phyloP scores from a whole-genome alignment of 139 green algal genomes.

The Picochlorum sp. region DNA sequence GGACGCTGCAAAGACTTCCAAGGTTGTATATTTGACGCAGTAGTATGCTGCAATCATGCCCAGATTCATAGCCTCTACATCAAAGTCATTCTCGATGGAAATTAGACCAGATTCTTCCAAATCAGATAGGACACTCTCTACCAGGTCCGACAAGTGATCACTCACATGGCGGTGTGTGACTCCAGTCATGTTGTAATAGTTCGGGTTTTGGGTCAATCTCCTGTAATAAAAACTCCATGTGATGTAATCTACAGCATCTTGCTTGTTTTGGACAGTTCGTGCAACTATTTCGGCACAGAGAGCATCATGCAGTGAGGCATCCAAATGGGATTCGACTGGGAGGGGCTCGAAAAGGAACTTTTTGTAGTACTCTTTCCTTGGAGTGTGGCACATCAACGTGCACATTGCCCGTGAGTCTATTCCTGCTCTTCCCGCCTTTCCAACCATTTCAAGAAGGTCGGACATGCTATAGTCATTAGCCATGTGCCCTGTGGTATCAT shows the following conservation, averaged over 20 bases:
- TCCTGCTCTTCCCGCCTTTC: conserved; percentile 56
- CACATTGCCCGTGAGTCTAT: conserved; percentile 42
- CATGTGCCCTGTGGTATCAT: conserved; percentile 40
- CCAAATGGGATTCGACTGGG: conserved; percentile 92
- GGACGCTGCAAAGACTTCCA: conserved; percentile 83
- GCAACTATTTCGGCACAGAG: conserved; percentile 61
- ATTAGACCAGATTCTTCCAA: conserved; percentile 72
- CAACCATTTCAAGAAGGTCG: conserved; percentile 95
- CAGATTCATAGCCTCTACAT: conserved; percentile 91
- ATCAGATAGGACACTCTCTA: conserved; percentile 81
- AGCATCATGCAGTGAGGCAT: conserved; percentile 90
- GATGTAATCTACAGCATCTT: conserved; percentile 97
- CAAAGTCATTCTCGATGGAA: conserved; percentile 87
- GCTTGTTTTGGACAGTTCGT: conserved; percentile 48
- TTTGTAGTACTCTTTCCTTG: conserved; percentile 98
- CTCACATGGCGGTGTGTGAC: conserved; percentile 86
- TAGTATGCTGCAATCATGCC: conserved; percentile 98
- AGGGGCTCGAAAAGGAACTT: conserved; percentile 97
- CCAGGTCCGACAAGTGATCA: conserved; percentile 96
- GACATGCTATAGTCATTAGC: conserved; percentile 89
- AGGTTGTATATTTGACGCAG: conserved; percentile 94
- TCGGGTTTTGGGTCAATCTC: conserved; percentile 92
- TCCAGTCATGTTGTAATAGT: conserved; percentile 97
- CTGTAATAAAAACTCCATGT: conserved; percentile 98
- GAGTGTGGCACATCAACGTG: conserved; percentile 85